A percentile compares a stretch with the other conserved stretches of the same genome.
Conservation (phyloP, 306 rosid genomes). For the Sophora flavescens region DNA sequence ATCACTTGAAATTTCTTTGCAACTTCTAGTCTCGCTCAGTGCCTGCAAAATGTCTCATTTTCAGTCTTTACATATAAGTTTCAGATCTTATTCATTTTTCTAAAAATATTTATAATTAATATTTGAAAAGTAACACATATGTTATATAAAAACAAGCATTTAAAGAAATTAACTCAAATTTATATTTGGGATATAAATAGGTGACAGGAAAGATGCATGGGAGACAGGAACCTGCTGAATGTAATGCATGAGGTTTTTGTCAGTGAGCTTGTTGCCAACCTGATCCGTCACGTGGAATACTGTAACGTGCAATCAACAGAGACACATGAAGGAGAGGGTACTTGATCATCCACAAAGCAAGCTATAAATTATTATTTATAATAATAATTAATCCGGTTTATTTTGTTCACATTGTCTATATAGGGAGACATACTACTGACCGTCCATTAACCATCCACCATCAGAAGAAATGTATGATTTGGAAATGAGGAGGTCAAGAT, state of each 20-base stretch:
- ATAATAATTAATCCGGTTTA: not conserved
- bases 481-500: conserved; percentile 73
- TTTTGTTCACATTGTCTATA: not conserved
- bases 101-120: too few relatives aligned
- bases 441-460: conserved; percentile 88
- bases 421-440: conserved; percentile 46
- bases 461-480: conserved; percentile 81
- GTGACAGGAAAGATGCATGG: not conserved
- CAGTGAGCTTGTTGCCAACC: conserved; percentile 65
- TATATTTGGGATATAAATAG: too few relatives aligned
- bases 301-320: conserved; percentile 46
- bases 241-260: conserved; percentile 62
- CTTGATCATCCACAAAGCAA: too few relatives aligned
- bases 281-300: conserved; percentile 79
- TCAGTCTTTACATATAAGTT: not conserved
- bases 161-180: too few relatives aligned
- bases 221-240: conserved; percentile 58
- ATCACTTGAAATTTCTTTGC: conserved; percentile 42
- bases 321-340: conserved; percentile 7
- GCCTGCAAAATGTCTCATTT: conserved; percentile 50
- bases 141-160: too few relatives aligned
- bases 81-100: too few relatives aligned
- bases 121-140: too few relatives aligned
- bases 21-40: conserved; percentile 53
- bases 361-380: not conserved